A percentile compares a stretch with the other conserved stretches of the same genome.
Evolutionary conservation across 306 rosid species (phyloP).

Genomic region (Corylus avellana): DNA sequence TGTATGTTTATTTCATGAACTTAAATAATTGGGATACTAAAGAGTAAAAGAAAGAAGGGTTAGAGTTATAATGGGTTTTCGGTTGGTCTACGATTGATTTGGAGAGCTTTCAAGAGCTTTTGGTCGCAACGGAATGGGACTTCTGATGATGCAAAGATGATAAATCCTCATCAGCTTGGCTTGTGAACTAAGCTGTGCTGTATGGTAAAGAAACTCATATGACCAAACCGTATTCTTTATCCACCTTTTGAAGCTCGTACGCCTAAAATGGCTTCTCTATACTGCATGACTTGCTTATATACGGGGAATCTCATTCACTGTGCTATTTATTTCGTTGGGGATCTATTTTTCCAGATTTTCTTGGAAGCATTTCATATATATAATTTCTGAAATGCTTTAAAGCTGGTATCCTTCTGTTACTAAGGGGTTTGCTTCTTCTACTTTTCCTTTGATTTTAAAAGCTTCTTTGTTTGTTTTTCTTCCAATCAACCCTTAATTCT

Average conservation of each 20-base stretch:
- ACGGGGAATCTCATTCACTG: not conserved
- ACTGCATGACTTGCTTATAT: not conserved
- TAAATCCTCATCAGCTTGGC: not conserved
- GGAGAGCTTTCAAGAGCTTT: not conserved
- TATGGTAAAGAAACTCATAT: not conserved
- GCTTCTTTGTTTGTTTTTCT: not conserved
- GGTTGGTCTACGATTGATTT: not conserved
- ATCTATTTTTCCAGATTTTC: no score
- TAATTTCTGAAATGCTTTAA: not conserved
- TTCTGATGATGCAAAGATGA: not conserved
- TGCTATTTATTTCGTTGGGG: not conserved
- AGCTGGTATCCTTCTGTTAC: not conserved
- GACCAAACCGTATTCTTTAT: not conserved
- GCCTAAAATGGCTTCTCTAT: not conserved
- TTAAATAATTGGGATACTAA: not conserved
- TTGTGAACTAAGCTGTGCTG: not conserved
- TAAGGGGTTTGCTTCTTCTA: not conserved
- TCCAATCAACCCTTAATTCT: not conserved
- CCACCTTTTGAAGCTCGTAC: not conserved
- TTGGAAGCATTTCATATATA: not conserved
- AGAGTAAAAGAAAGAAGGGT: not conserved
- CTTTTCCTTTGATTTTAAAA: not conserved
- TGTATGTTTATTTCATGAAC: not conserved
- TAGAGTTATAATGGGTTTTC: not conserved
- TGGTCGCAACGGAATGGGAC: not conserved